A percentile compares a stretch with the other conserved stretches of the same genome.
Conservation (phyloP, 805 yeast genomes). For the Candida quercuum region DNA sequence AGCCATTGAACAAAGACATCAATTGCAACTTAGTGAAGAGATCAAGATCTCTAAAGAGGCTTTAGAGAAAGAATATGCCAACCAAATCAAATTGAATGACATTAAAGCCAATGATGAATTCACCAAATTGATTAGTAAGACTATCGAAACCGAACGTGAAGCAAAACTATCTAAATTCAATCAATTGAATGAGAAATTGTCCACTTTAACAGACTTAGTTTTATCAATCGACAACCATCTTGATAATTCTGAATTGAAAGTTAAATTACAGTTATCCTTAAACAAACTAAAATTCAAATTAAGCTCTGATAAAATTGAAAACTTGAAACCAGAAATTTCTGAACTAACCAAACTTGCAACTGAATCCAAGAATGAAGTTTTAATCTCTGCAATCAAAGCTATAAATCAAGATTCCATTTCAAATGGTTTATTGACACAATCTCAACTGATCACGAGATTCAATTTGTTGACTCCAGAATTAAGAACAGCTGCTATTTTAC, state of each 20-base stretch:
- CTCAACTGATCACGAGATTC: constrained; percentile 30
- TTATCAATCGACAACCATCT: constrained; percentile 32
- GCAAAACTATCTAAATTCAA: constrained; percentile 70
- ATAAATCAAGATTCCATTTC: constrained; percentile 40
- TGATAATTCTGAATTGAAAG: constrained; percentile 32
- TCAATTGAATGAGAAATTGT: constrained; percentile 50
- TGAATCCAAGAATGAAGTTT: constrained; percentile 40
- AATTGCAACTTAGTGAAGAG: constrained; percentile 54
- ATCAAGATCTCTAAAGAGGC: constrained; percentile 61
- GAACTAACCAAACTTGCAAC: constrained; percentile 28
- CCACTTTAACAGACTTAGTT: constrained; percentile 51
- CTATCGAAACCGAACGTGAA: constrained; percentile 69
- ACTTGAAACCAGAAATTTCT: constrained; percentile 21
- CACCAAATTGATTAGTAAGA: constrained; percentile 48
- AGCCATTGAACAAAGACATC: constrained; percentile 54
- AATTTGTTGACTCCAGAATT: constrained; percentile 76
- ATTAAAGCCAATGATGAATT: constrained; percentile 65
- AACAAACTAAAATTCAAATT: constrained; percentile 37
- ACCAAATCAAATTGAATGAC: constrained; percentile 62
- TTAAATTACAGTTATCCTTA: constrained; percentile 38
- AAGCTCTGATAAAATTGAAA: constrained; percentile 31
- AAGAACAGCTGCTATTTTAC: constrained; percentile 81
- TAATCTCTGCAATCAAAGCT: constrained; percentile 39
- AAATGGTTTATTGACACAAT: constrained; percentile 48
- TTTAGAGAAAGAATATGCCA: constrained; percentile 65